Base-by-base conservation (phyloP, 345 rosid genomes). In the Brassica juncea region DNA sequence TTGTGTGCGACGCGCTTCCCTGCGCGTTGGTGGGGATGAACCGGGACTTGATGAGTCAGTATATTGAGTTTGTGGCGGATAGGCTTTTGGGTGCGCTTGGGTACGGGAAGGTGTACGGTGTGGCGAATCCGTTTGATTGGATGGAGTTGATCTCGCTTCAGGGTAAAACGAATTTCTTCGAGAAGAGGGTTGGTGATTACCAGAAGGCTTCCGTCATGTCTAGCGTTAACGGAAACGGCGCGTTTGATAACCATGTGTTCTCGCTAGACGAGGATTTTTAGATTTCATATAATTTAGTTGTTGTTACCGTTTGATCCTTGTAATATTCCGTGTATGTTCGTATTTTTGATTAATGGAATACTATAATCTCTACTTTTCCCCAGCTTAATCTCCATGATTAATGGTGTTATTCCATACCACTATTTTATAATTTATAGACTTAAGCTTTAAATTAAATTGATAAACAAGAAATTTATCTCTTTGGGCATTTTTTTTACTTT, bases 21-120 rank as follows among this genome's bases (percentile, higher is more conserved):
- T 89, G 97, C 81, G 92, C 97, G 9, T 80, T 93, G 81, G 95
- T 90, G 0, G 98, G 98, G 77, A 96, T 96, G 97, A 96, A 92
- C 12, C 73, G 91, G 0, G 86, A 75, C 1, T 63, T 92, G 21
- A 93, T 90, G 97, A 87, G 93, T 34, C 97, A 89, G 82, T 96
- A 92, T 77, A 93, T 96, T 7, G 94, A 93, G 82, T 93, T 93
- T 30, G 97, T 91, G 0, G 98, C 98, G 0, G 98, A 93, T 73
- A 81, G 97, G 69, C 35, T 93, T 15, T 47, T 93, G 82, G 89
- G 77, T 9, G 92, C 89, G 63, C 89, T 93, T 8, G 97, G 94
- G 39, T 86, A 57, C 73, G 88, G 86, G n/a, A 93, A 91, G 85
- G 63, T 86, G 67, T 93, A 90, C 76, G 73, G 75, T 54, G 92